These are phyloP conservation scores for Aspergillus avenaceus DNA, from an alignment of 495 filamentous ascomycete species.

Conservation along the genomic window DNA sequence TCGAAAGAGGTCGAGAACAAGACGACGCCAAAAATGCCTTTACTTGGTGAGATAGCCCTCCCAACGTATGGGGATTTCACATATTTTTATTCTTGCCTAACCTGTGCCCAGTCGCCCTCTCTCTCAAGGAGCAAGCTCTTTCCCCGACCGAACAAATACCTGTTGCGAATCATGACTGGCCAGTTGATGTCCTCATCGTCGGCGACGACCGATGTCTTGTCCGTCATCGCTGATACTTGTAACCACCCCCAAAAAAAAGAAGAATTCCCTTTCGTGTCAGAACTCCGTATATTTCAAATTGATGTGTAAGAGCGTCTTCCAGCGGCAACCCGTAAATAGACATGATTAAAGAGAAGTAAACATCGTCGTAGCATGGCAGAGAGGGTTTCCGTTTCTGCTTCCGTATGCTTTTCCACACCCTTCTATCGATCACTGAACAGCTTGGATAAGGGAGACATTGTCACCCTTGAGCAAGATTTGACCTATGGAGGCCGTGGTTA, in stretches of 20 bases:
- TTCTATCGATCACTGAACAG: slow-evolving; percentile 45
- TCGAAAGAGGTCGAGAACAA: slow-evolving; percentile 38
- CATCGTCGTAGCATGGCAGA: slow-evolving; percentile 12
- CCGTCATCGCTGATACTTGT: slow-evolving; percentile 24
- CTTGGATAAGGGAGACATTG: slow-evolving; percentile 93
- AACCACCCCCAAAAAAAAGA: slow-evolving; percentile 16
- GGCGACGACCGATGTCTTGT: slow-evolving; percentile 49
- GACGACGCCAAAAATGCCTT: slow-evolving; percentile 53
- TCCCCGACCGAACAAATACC: slow-evolving; percentile 57
- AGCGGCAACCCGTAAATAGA: slow-evolving; percentile 16
- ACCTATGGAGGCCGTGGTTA: slow-evolving; percentile 50
- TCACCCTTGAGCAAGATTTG: slow-evolving; percentile 97
- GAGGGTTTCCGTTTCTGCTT: slow-evolving; percentile 3
- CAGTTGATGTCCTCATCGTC: slow-evolving; percentile 60
- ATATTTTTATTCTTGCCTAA: slow-evolving; percentile 18
- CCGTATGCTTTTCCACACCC: background rate
- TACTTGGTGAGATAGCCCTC: slow-evolving; percentile 50
- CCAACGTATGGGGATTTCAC: slow-evolving; percentile 12
- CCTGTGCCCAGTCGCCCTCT: slow-evolving; percentile 66
- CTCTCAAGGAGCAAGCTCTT: slow-evolving; percentile 84
- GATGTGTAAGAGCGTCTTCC: slow-evolving; percentile 12
- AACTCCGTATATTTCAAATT: slow-evolving; percentile 16
- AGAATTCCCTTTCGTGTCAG: slow-evolving; percentile 11
- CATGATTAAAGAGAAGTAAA: slow-evolving; percentile 18
- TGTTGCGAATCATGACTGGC: slow-evolving; percentile 61